A percentile compares a stretch with the other conserved stretches of the same genome.
phyloP scores from a whole-genome alignment of 306 rosid species.

The Lathyrus sativus region DNA sequence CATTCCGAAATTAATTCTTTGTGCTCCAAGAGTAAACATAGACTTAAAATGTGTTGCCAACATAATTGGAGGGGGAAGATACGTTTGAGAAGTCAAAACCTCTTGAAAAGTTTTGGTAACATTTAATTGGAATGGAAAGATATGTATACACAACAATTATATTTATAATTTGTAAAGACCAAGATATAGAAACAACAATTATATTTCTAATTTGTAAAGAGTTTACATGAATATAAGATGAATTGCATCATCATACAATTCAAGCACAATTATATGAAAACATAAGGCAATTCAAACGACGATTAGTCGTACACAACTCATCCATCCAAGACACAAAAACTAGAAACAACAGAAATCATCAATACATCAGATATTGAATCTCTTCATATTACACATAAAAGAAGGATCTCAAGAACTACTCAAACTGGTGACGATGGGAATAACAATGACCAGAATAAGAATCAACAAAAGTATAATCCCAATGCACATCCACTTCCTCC shows the following conservation, averaged over 20 bases:
- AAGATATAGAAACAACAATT: background rate
- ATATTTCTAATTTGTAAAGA: background rate
- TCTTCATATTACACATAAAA: no score
- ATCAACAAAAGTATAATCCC: slow-evolving; percentile 61
- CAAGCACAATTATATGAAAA: no score
- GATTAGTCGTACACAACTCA: slow-evolving; percentile 7
- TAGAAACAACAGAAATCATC: background rate
- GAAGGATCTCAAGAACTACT: no score
- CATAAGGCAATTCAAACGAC: slow-evolving; percentile 9
- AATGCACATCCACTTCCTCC: slow-evolving; percentile 76
- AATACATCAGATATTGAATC: background rate
- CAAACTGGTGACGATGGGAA: slow-evolving; percentile 64
- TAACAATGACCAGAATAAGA: slow-evolving; percentile 58
- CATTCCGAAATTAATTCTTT: no score
- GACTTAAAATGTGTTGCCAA: no score
- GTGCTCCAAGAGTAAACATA: no score
- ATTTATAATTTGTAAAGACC: no score
- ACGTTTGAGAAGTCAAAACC: no score
- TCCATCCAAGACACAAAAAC: background rate
- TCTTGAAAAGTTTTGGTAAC: no score
- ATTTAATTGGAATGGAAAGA: no score
- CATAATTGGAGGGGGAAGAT: no score
- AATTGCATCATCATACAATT: slow-evolving; percentile 5
- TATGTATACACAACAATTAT: no score
- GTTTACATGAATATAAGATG: slow-evolving; percentile 4